Percentiles rank a stretch among this genome's conserved stretches.
phyloP scores from a whole-genome alignment of 805 yeast genomes.

The Diddensiella caesifluorescens region DNA sequence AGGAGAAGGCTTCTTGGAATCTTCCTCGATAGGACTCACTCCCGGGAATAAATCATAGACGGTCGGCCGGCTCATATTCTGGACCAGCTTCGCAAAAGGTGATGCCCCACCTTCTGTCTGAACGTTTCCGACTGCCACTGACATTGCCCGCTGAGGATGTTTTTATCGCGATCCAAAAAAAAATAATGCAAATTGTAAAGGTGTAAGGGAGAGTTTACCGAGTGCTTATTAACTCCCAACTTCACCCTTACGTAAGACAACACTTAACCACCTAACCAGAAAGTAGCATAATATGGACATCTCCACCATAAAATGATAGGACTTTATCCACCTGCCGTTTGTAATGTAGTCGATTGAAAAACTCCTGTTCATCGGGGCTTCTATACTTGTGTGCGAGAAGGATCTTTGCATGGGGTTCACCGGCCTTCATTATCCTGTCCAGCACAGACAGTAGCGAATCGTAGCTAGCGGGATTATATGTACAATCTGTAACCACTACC shows the following conservation, averaged over 20 bases:
- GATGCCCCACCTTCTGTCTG: no score
- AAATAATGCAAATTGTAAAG: no score
- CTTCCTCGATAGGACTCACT: background rate
- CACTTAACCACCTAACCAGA: no score
- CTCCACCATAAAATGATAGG: slow-evolving; percentile 8
- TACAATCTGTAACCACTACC: slow-evolving; percentile 39
- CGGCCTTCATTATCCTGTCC: slow-evolving; percentile 8
- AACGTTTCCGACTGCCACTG: no score
- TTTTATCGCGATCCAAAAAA: no score
- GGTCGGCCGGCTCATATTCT: no score
- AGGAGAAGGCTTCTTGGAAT: background rate
- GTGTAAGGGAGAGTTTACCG: no score
- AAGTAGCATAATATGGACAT: slow-evolving; percentile 12
- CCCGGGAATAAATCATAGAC: background rate
- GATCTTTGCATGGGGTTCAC: slow-evolving; percentile 21
- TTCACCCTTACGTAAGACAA: no score
- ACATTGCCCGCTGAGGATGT: no score
- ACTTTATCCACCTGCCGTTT: slow-evolving; percentile 6
- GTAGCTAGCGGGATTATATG: slow-evolving; percentile 39
- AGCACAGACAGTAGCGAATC: slow-evolving; percentile 33
- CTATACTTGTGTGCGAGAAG: slow-evolving; percentile 33
- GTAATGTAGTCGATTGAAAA: slow-evolving; percentile 17
- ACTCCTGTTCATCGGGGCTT: slow-evolving; percentile 20
- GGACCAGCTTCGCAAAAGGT: no score
- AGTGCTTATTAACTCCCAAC: no score